phyloP scores from a whole-genome alignment of 2,329 filamentous ascomycete species.

The Incumbomyces delicatus region DNA sequence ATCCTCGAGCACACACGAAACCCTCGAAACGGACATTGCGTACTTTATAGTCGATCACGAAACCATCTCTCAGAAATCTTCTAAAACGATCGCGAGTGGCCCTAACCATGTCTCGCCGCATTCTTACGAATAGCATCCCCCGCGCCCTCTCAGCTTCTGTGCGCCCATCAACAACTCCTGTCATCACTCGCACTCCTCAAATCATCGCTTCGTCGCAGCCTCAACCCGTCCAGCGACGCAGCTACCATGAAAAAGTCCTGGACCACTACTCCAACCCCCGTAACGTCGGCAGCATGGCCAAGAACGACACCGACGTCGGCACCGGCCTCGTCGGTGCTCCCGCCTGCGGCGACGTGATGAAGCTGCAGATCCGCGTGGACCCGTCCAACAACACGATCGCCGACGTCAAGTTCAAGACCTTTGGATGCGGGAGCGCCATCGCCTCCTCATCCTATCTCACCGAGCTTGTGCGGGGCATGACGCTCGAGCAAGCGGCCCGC shows the following conservation, averaged over 20 bases:
- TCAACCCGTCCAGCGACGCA: slow-evolving; percentile 30
- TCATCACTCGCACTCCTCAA: slow-evolving; percentile 30
- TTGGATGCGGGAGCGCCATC: slow-evolving; percentile 89
- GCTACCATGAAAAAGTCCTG: slow-evolving; percentile 62
- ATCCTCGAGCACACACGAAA: no score
- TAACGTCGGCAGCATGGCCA: slow-evolving; percentile 70
- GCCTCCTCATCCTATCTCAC: slow-evolving; percentile 91
- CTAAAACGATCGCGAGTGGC: background rate
- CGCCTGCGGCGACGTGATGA: slow-evolving; percentile 88
- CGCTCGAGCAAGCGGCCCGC: slow-evolving; percentile 79
- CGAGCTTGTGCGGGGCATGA: slow-evolving; percentile 92
- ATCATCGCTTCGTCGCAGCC: slow-evolving; percentile 31
- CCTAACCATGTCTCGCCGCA: slow-evolving; percentile 48
- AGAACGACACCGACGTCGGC: slow-evolving; percentile 72
- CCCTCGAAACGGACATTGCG: no score
- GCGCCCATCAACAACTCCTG: slow-evolving; percentile 37
- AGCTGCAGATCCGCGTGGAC: slow-evolving; percentile 86
- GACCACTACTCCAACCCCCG: slow-evolving; percentile 75
- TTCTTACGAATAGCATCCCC: slow-evolving; percentile 43
- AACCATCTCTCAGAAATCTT: background rate
- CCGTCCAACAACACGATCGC: slow-evolving; percentile 77
- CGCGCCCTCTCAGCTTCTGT: slow-evolving; percentile 41
- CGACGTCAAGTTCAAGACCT: slow-evolving; percentile 97
- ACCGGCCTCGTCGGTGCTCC: slow-evolving; percentile 78
- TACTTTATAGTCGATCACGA: background rate